These are phyloP conservation scores for Sinapis alba DNA, from an alignment of 441 rosid genomes.

Conservation along the genomic window DNA sequence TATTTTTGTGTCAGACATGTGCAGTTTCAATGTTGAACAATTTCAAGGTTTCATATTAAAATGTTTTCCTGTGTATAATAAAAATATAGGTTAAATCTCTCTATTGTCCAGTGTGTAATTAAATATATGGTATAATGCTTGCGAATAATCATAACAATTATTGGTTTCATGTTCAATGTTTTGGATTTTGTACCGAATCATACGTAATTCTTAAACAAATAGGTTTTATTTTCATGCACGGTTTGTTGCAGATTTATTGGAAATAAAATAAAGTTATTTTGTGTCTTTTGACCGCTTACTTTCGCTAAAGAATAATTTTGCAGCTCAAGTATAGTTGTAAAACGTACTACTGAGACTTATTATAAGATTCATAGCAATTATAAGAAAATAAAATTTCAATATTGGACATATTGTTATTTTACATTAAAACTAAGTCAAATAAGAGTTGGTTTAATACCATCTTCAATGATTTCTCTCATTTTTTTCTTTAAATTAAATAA, in stretches of 20 bases:
- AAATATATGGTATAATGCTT: slow-evolving; percentile 29
- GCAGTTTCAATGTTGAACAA: slow-evolving; percentile 33
- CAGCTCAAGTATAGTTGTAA: slow-evolving; percentile 43
- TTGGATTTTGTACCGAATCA: slow-evolving; percentile 47
- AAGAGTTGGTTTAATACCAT: too few species aligned
- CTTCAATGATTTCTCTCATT: too few species aligned
- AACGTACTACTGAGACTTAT: slow-evolving; percentile 29
- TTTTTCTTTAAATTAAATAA: too few species aligned
- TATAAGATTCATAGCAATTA: slow-evolving; percentile 34
- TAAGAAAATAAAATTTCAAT: slow-evolving; percentile 4
- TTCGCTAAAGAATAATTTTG: slow-evolving; percentile 32
- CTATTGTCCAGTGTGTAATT: slow-evolving; percentile 8
- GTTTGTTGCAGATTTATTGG: slow-evolving; percentile 24
- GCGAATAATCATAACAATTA: slow-evolving; percentile 44
- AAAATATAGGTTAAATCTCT: neutral
- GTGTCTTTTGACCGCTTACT: slow-evolving; percentile 44
- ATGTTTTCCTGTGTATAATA: neutral
- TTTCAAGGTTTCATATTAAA: slow-evolving; percentile 33
- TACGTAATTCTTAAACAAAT: slow-evolving; percentile 32
- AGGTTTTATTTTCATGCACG: slow-evolving; percentile 33
- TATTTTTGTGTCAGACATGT: slow-evolving; percentile 20
- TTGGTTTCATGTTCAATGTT: slow-evolving; percentile 47
- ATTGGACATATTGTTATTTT: slow-evolving; percentile 7
- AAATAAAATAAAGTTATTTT: slow-evolving; percentile 17
- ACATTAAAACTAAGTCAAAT: too few species aligned